Conservation (phyloP, 257 asterid species). For the Solanum pinnatisectum region DNA sequence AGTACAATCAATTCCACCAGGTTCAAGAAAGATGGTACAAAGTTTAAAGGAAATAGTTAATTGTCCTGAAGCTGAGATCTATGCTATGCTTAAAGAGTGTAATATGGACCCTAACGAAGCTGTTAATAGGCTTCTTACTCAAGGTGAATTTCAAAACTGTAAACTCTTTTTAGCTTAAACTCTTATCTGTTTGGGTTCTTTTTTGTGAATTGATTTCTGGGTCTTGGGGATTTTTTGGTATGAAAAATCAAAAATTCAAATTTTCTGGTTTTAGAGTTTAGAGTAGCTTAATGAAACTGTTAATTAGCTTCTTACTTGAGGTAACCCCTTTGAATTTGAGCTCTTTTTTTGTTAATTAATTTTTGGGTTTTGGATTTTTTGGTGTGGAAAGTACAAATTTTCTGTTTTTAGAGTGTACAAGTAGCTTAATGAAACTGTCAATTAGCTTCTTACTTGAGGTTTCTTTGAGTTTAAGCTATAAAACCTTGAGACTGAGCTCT, state of each 20-base stretch:
- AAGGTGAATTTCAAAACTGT: conserved; percentile 13
- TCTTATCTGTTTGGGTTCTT: neutral
- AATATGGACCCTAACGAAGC: conserved; percentile 97
- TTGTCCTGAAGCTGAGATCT: conserved; percentile 82
- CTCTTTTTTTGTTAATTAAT: neutral
- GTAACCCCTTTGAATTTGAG: neutral
- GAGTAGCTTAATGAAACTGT: neutral
- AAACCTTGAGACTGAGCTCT: neutral
- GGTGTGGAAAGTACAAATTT: neutral
- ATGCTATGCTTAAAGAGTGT: conserved; percentile 76
- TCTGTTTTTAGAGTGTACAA: neutral
- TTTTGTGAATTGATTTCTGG: neutral
- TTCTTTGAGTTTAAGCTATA: neutral
- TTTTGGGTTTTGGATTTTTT: neutral
- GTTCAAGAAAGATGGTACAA: conserved; percentile 64
- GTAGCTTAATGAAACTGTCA: neutral
- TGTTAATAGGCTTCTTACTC: conserved; percentile 64
- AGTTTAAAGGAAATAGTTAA: conserved; percentile 83
- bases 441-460: neutral
- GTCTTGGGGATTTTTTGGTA: neutral
- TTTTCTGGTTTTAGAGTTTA: neutral
- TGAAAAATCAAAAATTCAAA: neutral
- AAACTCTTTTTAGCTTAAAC: neutral
- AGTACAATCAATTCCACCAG: conserved; percentile 37
- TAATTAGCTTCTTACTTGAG: neutral